These are phyloP conservation scores for Periconia sp. DNA, from an alignment of 2,329 filamentous ascomycete genomes.

Conservation along the genomic window DNA sequence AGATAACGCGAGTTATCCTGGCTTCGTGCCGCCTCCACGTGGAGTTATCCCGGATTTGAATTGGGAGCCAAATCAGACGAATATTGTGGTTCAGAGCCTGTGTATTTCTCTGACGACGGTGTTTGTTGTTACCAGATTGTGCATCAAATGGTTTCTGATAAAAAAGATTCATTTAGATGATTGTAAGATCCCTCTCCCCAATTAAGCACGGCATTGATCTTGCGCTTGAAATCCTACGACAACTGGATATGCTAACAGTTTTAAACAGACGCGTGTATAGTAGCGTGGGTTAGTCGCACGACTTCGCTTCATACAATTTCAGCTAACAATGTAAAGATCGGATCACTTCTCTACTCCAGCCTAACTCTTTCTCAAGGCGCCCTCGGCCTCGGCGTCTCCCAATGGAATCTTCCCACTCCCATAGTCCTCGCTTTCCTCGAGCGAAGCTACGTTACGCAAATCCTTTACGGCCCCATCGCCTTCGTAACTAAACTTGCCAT, in stretches of 20 bases:
- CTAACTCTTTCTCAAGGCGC: not conserved
- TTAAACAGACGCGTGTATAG: not conserved
- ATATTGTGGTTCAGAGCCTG: not conserved
- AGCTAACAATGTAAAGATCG: not conserved
- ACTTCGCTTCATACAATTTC: not conserved
- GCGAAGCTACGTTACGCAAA: not conserved
- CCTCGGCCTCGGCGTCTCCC: not conserved
- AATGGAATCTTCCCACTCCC: not conserved
- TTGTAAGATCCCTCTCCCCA: not conserved
- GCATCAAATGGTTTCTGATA: not conserved
- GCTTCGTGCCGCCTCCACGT: not conserved
- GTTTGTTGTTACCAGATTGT: not conserved
- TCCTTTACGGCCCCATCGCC: not conserved
- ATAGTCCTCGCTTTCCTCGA: not conserved
- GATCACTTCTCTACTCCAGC: not conserved
- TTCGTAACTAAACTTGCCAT: not conserved
- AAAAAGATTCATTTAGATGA: not conserved
- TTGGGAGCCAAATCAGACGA: not conserved
- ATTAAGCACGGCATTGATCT: no score
- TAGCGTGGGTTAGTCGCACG: not conserved
- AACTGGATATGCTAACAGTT: no score
- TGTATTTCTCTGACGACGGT: not conserved
- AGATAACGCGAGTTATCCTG: not conserved
- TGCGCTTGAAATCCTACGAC: not conserved
- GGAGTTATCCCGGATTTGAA: not conserved